These are phyloP conservation scores for Elsinoe batatas DNA, from an alignment of 2,329 filamentous ascomycete species.

Conservation along the genomic window DNA sequence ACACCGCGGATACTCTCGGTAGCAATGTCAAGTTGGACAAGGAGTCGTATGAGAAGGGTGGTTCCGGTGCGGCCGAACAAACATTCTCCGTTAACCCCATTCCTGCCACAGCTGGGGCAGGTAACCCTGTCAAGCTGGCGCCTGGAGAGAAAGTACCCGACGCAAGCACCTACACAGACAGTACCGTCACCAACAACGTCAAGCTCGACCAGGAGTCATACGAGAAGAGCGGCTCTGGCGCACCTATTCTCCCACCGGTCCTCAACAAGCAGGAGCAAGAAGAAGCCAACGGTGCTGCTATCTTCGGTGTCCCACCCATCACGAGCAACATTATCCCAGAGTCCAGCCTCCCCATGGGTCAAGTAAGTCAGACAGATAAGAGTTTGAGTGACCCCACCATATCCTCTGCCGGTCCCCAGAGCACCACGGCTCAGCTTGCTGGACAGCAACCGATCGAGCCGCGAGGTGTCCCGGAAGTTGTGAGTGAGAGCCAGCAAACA, in stretches of 20 bases:
- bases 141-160: conserved; percentile 76
- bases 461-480: conserved; percentile 49
- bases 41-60: conserved; percentile 76
- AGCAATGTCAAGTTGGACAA: conserved; percentile 58
- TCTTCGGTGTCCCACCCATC: conserved; percentile 36
- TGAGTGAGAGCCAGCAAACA: conserved; percentile 62
- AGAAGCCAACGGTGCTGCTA: conserved; percentile 31
- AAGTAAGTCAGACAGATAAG: conserved; percentile 22
- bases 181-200: conserved; percentile 58
- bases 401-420: conserved; percentile 34
- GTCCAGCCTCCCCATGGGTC: conserved; percentile 64
- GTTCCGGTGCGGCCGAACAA: conserved; percentile 35
- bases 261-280: conserved; percentile 36
- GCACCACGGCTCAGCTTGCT: conserved; percentile 39
- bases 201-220: conserved; percentile 75
- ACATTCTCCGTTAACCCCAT: conserved; percentile 47
- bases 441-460: conserved; percentile 37
- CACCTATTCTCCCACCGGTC: conserved; percentile 37
- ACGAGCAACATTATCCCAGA: conserved; percentile 65
- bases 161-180: conserved; percentile 50
- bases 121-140: conserved; percentile 69
- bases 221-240: conserved; percentile 59
- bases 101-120: conserved; percentile 44
- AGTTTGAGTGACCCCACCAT: conserved; percentile 31
- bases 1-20: conserved; percentile 62